Percentiles rank a stretch among this genome's conserved stretches.
Conservation (phyloP, 73 alveolate species). For the Urostyla sp. region DNA sequence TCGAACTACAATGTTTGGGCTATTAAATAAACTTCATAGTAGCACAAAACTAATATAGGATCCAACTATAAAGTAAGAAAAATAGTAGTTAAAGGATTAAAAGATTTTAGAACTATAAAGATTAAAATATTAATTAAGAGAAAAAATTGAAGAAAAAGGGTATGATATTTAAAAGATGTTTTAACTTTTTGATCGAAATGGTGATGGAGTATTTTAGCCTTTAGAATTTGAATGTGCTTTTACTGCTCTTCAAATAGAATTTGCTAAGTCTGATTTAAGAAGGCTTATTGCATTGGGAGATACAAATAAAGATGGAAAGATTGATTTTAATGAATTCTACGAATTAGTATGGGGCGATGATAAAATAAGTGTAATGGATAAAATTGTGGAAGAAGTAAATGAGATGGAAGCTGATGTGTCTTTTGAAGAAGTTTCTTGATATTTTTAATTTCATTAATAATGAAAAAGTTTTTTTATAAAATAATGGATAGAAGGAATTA, state of each 20-base stretch:
- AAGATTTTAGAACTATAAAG: conserved; percentile 15
- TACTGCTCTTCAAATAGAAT: conserved; percentile 38
- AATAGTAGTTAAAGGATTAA: not conserved
- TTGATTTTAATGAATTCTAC: conserved; percentile 57
- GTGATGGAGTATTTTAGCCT: conserved; percentile 64
- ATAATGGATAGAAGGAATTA: no score
- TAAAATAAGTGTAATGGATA: no score
- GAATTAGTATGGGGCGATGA: no score
- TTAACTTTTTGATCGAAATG: conserved; percentile 53
- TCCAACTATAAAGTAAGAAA: conserved; percentile 16
- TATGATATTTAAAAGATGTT: conserved; percentile 20
- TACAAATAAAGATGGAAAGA: conserved; percentile 62
- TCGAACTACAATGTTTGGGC: not conserved
- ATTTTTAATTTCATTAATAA: no score
- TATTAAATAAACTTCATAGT: conserved; percentile 21
- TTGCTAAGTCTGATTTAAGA: conserved; percentile 33
- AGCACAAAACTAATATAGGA: conserved; percentile 29
- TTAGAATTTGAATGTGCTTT: conserved; percentile 61
- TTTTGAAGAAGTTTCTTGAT: no score
- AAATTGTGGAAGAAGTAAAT: no score
- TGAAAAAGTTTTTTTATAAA: no score
- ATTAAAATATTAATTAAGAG: conserved; percentile 3
- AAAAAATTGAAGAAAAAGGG: conserved; percentile 23
- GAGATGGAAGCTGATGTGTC: no score
- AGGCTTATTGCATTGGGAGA: conserved; percentile 46